Base-by-base conservation (phyloP, 176 grass and related monocot genomes). In the Coix lacrymajobi region DNA sequence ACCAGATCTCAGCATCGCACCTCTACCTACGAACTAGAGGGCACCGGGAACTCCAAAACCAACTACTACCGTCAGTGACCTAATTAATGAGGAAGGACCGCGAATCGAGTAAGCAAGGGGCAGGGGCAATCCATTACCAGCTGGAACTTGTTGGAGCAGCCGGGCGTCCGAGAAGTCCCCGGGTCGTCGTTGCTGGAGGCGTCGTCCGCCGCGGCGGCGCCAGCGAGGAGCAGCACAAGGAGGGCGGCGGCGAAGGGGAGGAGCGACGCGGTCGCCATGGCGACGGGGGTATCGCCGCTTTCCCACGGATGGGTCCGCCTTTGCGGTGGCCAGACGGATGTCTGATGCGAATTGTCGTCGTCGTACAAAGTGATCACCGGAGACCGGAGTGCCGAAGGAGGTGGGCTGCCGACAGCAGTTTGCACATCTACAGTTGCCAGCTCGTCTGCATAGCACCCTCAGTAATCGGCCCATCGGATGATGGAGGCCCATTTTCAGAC, bases 91-190 rank as follows among this genome's bases (percentile, higher is more conserved):
- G 25, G 12, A 19, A 58, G 43, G 3, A 1, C 17, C 1, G 28
- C 61, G 22, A 79, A 29, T 2, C 36, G 31, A 81, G 22, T 12
- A 24, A 49, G 73, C 71, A 80, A 60, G 78, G 72, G 45, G 16
- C 62, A n/a, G 73, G 26, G 22, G 11, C 57, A 20, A 15, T 28
- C 8, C 3, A 72, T 91, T 88, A 95, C 96, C 90, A 98, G 87
- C 60, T 98, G 96, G 82, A 98, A 98, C 62, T 93, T 95, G 77
- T 98, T 95, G 87, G 89, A 88, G 76, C 96, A 98, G 57, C 87
- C 87, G 31, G 91, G 94, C 7, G 81, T 78, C 81, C 80, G 69
- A 56, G 89, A 92, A 76, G 62, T n/a, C 32, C 77, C 92, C 22
- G 80, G 86, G 38, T 83, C 76, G 79, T 93, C 89, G 71, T 91